Evolutionary conservation across 2,329 filamentous ascomycete species (phyloP).

Genomic region (Trichophaea hybrida): DNA sequence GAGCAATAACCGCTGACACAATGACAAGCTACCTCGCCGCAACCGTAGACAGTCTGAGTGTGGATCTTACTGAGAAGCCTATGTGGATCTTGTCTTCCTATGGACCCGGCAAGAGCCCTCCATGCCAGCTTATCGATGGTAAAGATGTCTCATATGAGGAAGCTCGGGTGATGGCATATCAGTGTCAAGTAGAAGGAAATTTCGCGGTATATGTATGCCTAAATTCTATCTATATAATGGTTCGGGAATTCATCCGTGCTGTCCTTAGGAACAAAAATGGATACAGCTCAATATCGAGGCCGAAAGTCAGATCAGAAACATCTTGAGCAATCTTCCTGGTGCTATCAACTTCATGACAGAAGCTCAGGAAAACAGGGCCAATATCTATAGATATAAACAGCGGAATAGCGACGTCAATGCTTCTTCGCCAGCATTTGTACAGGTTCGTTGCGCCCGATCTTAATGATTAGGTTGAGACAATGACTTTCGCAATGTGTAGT

Average conservation of each 20-base stretch:
- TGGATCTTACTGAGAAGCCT: slow-evolving; percentile 19
- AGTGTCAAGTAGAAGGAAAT: slow-evolving; percentile 14
- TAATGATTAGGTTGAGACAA: neutral
- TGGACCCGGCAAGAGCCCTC: slow-evolving; percentile 22
- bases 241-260: neutral
- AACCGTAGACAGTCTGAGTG: neutral
- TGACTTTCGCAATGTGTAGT: neutral
- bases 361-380: slow-evolving; percentile 15
- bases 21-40: slow-evolving; percentile 2
- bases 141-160: slow-evolving; percentile 23
- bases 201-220: slow-evolving; percentile 11
- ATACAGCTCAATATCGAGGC: slow-evolving; percentile 13
- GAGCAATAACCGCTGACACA: too few species aligned
- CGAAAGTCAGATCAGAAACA: slow-evolving; percentile 18
- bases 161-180: slow-evolving; percentile 18
- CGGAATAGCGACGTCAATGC: neutral
- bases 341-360: slow-evolving; percentile 19
- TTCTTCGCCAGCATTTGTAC: neutral
- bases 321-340: slow-evolving; percentile 17
- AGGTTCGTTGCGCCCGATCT: neutral
- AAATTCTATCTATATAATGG: neutral
- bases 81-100: slow-evolving; percentile 22
- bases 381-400: slow-evolving; percentile 3
- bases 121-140: slow-evolving; percentile 21
- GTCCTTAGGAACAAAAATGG: slow-evolving; percentile 16